Evolutionary conservation across 257 asterid genomes (phyloP), one percentile per base, ranked within the genome.

Genomic region (Plectranthus barbatus): DNA sequence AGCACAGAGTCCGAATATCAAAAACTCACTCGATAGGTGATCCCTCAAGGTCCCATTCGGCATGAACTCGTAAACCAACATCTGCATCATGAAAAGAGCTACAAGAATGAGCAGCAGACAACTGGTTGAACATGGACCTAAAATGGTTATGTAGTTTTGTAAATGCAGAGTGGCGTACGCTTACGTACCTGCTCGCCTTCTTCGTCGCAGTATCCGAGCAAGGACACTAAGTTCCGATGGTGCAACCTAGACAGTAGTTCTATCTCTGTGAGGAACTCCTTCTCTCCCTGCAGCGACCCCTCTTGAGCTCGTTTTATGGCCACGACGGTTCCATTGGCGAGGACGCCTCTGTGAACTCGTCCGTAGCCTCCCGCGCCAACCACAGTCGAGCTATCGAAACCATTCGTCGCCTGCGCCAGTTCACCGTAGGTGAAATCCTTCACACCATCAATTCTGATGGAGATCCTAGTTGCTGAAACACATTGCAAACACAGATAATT

Each of bases 351-450:
- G 51, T 90, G 87, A 53, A 93, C 99, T 68, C 77, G 84, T n/a
- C 99, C 99, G 49, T 93, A 93, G 31, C 99, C 99, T 69, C 99
- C 99, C 71, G 84, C 78, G 42, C 99, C 99, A 33, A 90, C 90
- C 55, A 79, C 72, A 17, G 85, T 85, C 11, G 88, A 72, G 84
- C 33, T 29, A 39, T 74, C 42, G 59, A 93, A 93, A 67, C 77
- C 73, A 49, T 72, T 77, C 8, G 99, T 90, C 3, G 97, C 95
- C 13, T 12, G 59, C 54, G 84, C 81, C 86, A 93, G 41, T 74
- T 93, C 97, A 51, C 73, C 54, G 65, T 66, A 90, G 34, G 74
- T 71, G 79, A 87, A 93, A 62, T 77, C 91, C 79, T 83, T 93
- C 74, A 93, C 90, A 18, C 96, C 97, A 34, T 87, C 96, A 29